Evolutionary conservation across 345 rosid genomes (phyloP), one percentile per base, ranked within the genome.

Genomic region (Pistacia integerrima): DNA sequence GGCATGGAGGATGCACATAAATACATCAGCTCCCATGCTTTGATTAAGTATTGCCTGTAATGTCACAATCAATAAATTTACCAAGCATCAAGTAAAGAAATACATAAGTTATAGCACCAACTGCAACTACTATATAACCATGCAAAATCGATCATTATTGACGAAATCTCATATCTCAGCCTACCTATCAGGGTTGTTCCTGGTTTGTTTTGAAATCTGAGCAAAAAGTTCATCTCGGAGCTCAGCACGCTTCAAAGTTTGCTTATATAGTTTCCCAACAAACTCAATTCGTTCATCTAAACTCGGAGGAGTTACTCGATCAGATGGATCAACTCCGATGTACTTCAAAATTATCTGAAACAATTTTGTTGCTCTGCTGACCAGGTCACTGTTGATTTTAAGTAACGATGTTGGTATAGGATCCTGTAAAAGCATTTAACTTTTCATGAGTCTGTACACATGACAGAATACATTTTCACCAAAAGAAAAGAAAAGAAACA

Each of bases 1-100:
- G 99, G 97, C 98, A 93, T 93, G 51, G 98, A 88, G 38, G 99
- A 96, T 56, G 97, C 98, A 82, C 99, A 93, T 74, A 93, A 80
- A 82, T 92, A 91, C 94, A 96, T 90, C 49, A 96, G 84, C 84
- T 93, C 99, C 99, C 99, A 96, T 74, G 98, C 94, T 82, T 86
- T 90, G 68, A 96, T 85, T 86, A 91, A 82, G 87, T 80, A 86
- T 78, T 90, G 94, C 90, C 99, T 95, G 86, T 69, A 56, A 67
- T 56, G 74, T 55, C 69, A 74, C 4, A 14, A 64, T 71, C 44
- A 72, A 73, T 36, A 36, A 73, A 30, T 64, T 44, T 72, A 76
- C 63, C 35, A 55, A 55, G 65, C 54, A 79, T 72, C 11, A 67
- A n/a, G 52, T 52, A 57, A 58, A 28, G 3, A 35, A 73, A 18